Percentiles rank a stretch among this genome's conserved stretches.
phyloP scores from a whole-genome alignment of 1,284 basidiomycete species.

The Ceratorhiza oryzae-sativae region DNA sequence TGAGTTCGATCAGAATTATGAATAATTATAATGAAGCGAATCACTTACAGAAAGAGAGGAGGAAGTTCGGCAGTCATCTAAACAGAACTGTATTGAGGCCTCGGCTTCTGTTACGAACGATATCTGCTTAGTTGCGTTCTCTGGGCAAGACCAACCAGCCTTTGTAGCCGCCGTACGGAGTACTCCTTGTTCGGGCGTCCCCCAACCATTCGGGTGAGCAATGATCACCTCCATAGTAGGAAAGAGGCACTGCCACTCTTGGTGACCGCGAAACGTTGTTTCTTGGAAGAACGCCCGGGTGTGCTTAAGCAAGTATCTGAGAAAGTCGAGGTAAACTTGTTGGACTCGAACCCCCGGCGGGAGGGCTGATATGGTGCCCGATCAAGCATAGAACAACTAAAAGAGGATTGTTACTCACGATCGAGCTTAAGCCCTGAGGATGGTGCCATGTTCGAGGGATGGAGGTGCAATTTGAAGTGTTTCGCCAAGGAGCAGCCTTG shows the following conservation, averaged over 20 bases:
- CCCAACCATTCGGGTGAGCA: conserved; percentile 39
- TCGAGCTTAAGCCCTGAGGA: neutral
- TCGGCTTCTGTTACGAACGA: conserved; percentile 42
- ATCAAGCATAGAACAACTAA: neutral
- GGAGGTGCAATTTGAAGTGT: conserved; percentile 22
- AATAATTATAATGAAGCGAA: neutral
- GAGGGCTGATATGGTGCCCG: conserved; percentile 1
- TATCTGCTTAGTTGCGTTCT: neutral
- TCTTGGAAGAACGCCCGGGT: conserved; percentile 28
- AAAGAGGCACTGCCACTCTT: neutral
- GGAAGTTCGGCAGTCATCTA: neutral
- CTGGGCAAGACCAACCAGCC: neutral
- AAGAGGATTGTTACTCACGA: neutral
- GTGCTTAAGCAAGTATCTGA: conserved; percentile 30
- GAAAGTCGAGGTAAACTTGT: conserved; percentile 28
- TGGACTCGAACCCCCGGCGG: neutral
- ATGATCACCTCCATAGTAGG: conserved; percentile 13
- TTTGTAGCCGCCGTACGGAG: neutral
- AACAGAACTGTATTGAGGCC: conserved; percentile 41
- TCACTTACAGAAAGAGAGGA: neutral
- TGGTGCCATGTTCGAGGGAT: neutral
- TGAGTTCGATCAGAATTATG: neutral
- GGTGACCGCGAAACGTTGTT: neutral
- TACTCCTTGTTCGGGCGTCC: conserved; percentile 26
- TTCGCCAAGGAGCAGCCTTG: neutral